Conservation (phyloP, 306 rosid species). For the Trifolium fragiferum region DNA sequence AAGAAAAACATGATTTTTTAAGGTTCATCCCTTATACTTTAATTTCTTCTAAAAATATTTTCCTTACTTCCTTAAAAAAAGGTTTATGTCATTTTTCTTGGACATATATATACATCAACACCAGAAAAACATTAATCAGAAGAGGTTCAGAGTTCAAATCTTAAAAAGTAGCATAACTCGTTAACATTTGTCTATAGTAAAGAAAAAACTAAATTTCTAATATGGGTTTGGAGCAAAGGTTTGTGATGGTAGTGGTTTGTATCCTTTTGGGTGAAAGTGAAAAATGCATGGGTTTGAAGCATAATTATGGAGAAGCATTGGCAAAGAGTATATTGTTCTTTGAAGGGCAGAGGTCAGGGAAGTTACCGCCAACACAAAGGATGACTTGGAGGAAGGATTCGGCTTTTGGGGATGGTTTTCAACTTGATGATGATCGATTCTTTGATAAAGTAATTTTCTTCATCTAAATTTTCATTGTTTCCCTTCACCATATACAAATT, state of each 20-base stretch:
- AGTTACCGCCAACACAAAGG: conserved; percentile 56
- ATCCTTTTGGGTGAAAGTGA: background rate
- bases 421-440: conserved; percentile 22
- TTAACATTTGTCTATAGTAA: no score
- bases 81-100: background rate
- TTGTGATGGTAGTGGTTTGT: conserved; percentile 8
- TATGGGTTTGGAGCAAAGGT: conserved; percentile 28
- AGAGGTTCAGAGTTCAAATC: no score
- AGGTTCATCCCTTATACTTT: background rate
- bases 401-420: conserved; percentile 53
- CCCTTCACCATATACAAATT: conserved; percentile 11
- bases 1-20: conserved; percentile 17
- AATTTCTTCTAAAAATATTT: no score
- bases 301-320: conserved; percentile 56
- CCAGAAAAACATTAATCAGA: no score
- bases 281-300: conserved; percentile 33
- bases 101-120: background rate
- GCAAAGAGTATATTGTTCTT: conserved; percentile 61
- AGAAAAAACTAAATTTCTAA: background rate
- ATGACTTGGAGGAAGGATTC: conserved; percentile 62
- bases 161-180: no score
- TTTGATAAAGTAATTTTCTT: conserved; percentile 15
- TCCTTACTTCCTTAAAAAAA: background rate
- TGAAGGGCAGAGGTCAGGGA: conserved; percentile 68
- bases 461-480: background rate